Evolutionary conservation across 1,139 yeast genomes (phyloP).

Genomic region (Taiozyma onychis): DNA sequence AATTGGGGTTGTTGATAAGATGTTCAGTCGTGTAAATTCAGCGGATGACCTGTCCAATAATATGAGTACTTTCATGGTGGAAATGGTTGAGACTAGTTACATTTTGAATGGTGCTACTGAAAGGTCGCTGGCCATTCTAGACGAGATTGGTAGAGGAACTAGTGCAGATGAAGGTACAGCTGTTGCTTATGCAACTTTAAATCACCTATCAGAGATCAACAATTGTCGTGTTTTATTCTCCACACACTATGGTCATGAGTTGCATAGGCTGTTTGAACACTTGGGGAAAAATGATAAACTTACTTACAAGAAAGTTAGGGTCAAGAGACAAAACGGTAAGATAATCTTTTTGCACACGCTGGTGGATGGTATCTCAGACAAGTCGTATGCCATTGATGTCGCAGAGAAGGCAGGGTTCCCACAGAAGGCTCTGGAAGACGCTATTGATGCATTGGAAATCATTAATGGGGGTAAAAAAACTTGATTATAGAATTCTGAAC

Average conservation of each 20-base stretch:
- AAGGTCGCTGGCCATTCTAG: conserved; percentile 78
- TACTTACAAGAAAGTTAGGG: conserved; percentile 36
- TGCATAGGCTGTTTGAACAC: conserved; percentile 38
- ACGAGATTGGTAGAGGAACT: conserved; percentile 97
- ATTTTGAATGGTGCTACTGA: conserved; percentile 74
- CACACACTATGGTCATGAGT: conserved; percentile 82
- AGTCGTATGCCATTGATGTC: conserved; percentile 81
- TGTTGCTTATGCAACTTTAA: conserved; percentile 77
- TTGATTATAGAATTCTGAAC: neutral
- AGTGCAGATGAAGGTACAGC: conserved; percentile 87
- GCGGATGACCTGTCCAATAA: conserved; percentile 86
- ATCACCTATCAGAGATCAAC: conserved; percentile 49
- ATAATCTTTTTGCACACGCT: conserved; percentile 58
- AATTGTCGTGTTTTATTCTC: conserved; percentile 82
- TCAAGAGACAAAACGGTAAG: conserved; percentile 30
- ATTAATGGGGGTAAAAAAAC: neutral
- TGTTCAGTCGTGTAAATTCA: conserved; percentile 87
- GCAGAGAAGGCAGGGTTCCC: conserved; percentile 89
- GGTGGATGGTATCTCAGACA: conserved; percentile 63
- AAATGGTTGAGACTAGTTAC: conserved; percentile 90
- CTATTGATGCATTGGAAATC: conserved; percentile 34
- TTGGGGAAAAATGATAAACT: conserved; percentile 23
- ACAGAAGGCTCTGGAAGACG: conserved; percentile 44
- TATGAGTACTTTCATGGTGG: conserved; percentile 94
- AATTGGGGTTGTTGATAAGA: conserved; percentile 77